phyloP scores from a whole-genome alignment of 1,284 basidiomycete genomes.

The Cryptococcus sp. region DNA sequence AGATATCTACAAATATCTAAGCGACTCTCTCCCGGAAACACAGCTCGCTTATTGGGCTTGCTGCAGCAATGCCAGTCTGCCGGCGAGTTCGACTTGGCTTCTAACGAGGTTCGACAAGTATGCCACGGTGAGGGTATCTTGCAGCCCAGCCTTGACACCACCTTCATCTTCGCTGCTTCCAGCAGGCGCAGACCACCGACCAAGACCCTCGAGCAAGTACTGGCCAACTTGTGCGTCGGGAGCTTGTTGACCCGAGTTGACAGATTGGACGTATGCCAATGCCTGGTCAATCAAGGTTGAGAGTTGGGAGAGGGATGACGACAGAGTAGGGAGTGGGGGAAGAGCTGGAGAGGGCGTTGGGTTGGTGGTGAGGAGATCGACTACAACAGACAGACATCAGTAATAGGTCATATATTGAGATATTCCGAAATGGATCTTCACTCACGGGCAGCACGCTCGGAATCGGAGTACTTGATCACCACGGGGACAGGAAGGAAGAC shows the following conservation, averaged over 20 bases:
- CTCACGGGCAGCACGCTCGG: constrained; percentile 81
- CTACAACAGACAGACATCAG: constrained; percentile 51
- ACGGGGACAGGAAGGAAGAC: constrained; percentile 87
- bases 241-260: constrained; percentile 72
- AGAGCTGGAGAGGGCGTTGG: constrained; percentile 44
- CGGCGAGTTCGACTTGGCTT: constrained; percentile 90
- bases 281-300: constrained; percentile 59
- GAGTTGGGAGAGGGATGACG: constrained; percentile 53
- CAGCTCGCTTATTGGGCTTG: constrained; percentile 26
- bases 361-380: constrained; percentile 67
- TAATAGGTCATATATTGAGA: not conserved
- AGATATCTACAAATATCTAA: too few relatives aligned
- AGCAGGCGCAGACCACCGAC: constrained; percentile 64
- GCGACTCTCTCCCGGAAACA: not conserved
- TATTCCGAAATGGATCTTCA: constrained; percentile 32
- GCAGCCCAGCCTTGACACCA: constrained; percentile 52
- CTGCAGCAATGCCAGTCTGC: constrained; percentile 76
- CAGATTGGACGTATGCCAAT: constrained; percentile 80
- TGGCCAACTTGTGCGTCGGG: constrained; percentile 87
- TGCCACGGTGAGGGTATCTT: constrained; percentile 92
- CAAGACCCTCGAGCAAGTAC: constrained; percentile 89
- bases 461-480: constrained; percentile 74
- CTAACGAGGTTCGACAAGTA: constrained; percentile 93
- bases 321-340: constrained; percentile 44
- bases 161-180: constrained; percentile 39